Evolutionary conservation across 257 asterid genomes (phyloP).

Genomic region (Jacaranda mimosifolia): DNA sequence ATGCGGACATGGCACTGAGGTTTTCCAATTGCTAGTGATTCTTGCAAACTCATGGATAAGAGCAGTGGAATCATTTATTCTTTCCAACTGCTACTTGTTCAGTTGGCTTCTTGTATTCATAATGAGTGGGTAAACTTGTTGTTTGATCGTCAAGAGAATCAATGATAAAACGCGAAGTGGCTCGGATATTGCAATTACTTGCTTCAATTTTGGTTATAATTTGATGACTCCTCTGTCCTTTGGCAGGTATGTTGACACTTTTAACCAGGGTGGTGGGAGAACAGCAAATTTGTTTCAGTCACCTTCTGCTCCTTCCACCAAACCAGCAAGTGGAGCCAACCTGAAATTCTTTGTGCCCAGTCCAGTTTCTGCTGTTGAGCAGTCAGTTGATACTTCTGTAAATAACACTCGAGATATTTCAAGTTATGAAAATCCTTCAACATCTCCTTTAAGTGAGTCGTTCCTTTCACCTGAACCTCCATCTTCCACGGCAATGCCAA

Average conservation of each 20-base stretch:
- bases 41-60: not conserved
- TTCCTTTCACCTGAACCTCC: constrained; percentile 46
- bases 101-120: not conserved
- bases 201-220: not conserved
- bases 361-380: constrained; percentile 55
- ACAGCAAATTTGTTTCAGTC: constrained; percentile 68
- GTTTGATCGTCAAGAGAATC: not conserved
- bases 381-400: constrained; percentile 41
- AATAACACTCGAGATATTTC: constrained; percentile 45
- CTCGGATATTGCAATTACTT: not conserved
- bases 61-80: not conserved
- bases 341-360: constrained; percentile 86
- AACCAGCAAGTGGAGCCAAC: constrained; percentile 60
- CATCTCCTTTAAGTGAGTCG: constrained; percentile 45
- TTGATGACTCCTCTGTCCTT: constrained; percentile 24
- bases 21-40: not conserved
- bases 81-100: not conserved
- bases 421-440: constrained; percentile 47
- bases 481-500: constrained; percentile 55
- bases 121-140: not conserved
- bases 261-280: constrained; percentile 79
- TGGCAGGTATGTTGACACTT: constrained; percentile 57
- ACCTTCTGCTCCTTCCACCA: constrained; percentile 61
- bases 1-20: too few species aligned
- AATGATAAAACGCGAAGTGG: not conserved